A percentile compares a stretch with the other conserved stretches of the same genome.
These are phyloP conservation scores for Pleurotus citrinopileatus DNA, from an alignment of 768 basidiomycete species.

Conservation along the genomic window DNA sequence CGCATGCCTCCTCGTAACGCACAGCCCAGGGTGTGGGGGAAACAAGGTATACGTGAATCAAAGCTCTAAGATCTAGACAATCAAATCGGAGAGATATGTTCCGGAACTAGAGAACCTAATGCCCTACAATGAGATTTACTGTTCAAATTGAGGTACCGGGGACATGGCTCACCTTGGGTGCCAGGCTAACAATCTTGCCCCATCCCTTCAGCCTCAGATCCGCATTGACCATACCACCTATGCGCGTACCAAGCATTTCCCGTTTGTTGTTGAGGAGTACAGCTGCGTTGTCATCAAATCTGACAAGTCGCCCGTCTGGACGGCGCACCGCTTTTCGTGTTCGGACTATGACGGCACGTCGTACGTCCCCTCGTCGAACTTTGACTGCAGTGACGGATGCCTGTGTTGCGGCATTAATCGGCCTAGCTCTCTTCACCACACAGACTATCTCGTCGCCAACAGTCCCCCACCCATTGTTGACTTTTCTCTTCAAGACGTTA, in stretches of 20 bases:
- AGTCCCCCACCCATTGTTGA: constrained; percentile 90
- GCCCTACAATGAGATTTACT: background rate
- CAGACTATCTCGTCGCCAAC: constrained; percentile 97
- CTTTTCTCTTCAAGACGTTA: constrained; percentile 94
- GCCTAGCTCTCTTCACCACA: constrained; percentile 89
- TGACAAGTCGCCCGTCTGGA: constrained; percentile 83
- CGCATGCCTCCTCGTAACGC: background rate
- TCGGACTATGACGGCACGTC: constrained; percentile 93
- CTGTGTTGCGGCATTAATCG: constrained; percentile 63
- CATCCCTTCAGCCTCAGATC: constrained; percentile 90
- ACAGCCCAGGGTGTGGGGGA: background rate
- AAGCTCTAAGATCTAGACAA: background rate
- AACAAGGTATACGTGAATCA: background rate
- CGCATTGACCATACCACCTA: constrained; percentile 90
- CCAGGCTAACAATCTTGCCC: constrained; percentile 90
- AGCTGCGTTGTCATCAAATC: constrained; percentile 96
- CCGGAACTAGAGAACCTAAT: constrained; percentile 4
- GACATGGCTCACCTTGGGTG: constrained; percentile 69
- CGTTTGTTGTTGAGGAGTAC: constrained; percentile 94
- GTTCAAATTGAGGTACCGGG: background rate
- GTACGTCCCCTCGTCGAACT: constrained; percentile 89
- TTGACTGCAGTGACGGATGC: constrained; percentile 80
- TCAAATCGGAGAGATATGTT: background rate
- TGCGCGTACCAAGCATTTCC: constrained; percentile 93
- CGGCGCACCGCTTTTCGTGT: constrained; percentile 84